phyloP scores from a whole-genome alignment of 2,329 filamentous ascomycete genomes.

The Penicillium glabrum region DNA sequence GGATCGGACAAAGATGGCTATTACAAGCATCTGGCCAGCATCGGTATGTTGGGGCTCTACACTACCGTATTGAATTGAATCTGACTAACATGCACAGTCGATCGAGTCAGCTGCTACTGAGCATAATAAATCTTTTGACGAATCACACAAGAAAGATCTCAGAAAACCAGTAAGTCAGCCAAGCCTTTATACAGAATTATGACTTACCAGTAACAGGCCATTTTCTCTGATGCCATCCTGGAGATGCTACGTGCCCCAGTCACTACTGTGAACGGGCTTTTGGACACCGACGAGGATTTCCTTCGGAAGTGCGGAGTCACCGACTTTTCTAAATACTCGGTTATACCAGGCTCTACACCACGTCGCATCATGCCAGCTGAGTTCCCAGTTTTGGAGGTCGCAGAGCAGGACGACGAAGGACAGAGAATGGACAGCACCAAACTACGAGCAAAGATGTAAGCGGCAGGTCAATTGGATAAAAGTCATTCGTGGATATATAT shows the following conservation, averaged over 20 bases:
- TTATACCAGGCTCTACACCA: conserved; percentile 64
- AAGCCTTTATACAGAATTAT: not conserved
- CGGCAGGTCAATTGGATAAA: not conserved
- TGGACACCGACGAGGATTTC: conserved; percentile 80
- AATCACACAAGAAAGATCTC: conserved; percentile 57
- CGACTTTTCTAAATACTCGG: conserved; percentile 71
- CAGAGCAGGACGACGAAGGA: conserved; percentile 79
- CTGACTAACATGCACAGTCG: conserved; percentile 39
- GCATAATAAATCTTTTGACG: conserved; percentile 48
- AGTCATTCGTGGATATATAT: not conserved
- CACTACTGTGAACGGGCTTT: conserved; percentile 64
- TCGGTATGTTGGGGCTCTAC: conserved; percentile 49
- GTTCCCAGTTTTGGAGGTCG: conserved; percentile 69
- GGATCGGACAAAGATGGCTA: conserved; percentile 66
- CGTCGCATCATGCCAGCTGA: conserved; percentile 74
- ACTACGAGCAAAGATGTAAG: not conserved
- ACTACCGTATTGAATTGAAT: not conserved
- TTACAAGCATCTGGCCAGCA: conserved; percentile 82
- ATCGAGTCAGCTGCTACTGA: conserved; percentile 76
- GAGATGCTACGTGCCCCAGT: conserved; percentile 66
- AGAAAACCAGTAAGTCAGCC: conserved; percentile 54
- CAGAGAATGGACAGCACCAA: conserved; percentile 65
- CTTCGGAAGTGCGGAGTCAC: conserved; percentile 63
- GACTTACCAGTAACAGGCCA: conserved; percentile 41
- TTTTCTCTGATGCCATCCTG: conserved; percentile 78